Evolutionary conservation across 2,329 filamentous ascomycete species (phyloP), one percentile per base, ranked within the genome.

Genomic region (Talaromyces albobiverticillius): DNA sequence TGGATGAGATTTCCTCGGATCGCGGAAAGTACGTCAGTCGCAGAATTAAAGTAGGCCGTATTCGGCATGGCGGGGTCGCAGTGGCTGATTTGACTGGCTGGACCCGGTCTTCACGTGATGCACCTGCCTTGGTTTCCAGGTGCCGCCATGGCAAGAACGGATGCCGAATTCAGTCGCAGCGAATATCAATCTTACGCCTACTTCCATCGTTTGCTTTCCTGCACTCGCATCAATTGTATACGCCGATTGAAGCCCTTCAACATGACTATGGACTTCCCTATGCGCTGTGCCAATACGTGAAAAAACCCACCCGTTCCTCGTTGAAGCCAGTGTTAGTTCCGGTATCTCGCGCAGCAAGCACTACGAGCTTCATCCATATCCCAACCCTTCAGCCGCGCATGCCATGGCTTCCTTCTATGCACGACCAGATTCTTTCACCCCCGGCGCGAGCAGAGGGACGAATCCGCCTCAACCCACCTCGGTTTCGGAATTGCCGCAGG

Each of bases 401-500:
- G 50, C 32, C 34, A 54, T 54, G 51, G 49, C 54, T 49, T 55
- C 52, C 9, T 52, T 46, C n/a, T 55, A 48, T 47, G 14, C 38
- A 25, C 52, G 23, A 22, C 40, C 51, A 11, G 43, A 55, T 40
- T 31, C 57, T 14, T 51, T 57, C 43, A 43, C 57, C 14, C 57
- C 57, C n/a, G 40, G 46, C 18, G 46, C 32, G 18, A 41, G 36
- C 20, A 50, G 53, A 51, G 23, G 53, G 25, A 52, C 36, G 31
- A 53, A 41, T 20, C 13, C 42, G 6, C 2, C 49, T 5, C 50
- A 57, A 13, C 45, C 59, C 25, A 53, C 41, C 10, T 54, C 62
- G 7, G 48, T 66, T 26, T 61, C 62, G 42, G 67, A 71, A 26
- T 64, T 71, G 47, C 64, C 67, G 9, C 68, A 70, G 59, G 66